Evolutionary conservation across 768 basidiomycete species (phyloP), one percentile per base, ranked within the genome.

Genomic region (Pilatotrama ljubarskyi): DNA sequence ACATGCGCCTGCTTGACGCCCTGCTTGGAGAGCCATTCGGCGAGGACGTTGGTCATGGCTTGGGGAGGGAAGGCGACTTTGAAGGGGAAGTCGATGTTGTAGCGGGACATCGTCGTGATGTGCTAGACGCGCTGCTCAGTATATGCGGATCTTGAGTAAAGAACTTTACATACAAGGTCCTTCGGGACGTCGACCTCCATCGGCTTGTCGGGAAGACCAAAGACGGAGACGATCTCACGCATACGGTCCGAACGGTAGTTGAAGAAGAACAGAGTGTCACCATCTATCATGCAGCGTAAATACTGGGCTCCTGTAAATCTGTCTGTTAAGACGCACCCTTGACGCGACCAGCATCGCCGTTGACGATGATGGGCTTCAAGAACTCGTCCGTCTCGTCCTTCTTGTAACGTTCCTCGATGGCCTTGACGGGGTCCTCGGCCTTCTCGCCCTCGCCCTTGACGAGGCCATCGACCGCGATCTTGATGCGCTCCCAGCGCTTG

Each of bases 171-270:
- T 69, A 92, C 92, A 14, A 98, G 80, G 67, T 91, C 80, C 66
- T 87, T 85, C 3, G 95, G 95, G 17, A 96, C 75, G 24, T 83
- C 80, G 37, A 92, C 83, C 49, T 95, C 92, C 73, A 94, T 83
- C 1, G 93, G 92, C 73, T 91, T 93, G 65, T 92, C 87, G 3
- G 86, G 84, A 4, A 87, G 73, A 18, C 94, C 95, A 53, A 97
- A 82, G 8, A 98, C 84, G 26, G 82, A 76, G n/a, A 77, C 81
- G 61, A 97, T 88, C 75, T 98, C 95, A 47, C 95, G 86, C 90
- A 98, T 93, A 53, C 95, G 88, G 73, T 98, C 95, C 0, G 95
- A 95, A 61, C 95, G 88, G 75, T 98, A 97, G 79, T 98, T 98
- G 86, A 96, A 98, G 77, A 91, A 86, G 83, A 96, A 97, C 4